Evolutionary conservation across 2,329 filamentous ascomycete species (phyloP).

Genomic region (Rutstroemia sp.): DNA sequence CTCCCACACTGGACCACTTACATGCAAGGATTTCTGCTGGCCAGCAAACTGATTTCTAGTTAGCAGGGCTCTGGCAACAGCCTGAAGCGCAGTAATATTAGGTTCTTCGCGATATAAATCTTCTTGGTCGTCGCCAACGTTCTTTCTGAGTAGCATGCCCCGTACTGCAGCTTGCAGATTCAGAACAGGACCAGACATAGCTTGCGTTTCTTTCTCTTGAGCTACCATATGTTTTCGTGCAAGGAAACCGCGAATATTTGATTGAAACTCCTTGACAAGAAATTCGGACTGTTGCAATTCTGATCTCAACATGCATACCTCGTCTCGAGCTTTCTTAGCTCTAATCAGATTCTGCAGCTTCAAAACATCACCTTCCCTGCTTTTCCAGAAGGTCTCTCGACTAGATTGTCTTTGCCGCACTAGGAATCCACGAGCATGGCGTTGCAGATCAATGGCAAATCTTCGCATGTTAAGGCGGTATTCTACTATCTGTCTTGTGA

Average conservation of each 20-base stretch:
- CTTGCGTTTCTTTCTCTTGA: constrained; percentile 48
- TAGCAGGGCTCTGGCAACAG: constrained; percentile 52
- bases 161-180: constrained; percentile 33
- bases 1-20: constrained; percentile 43
- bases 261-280: constrained; percentile 58
- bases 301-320: constrained; percentile 48
- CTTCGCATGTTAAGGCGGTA: constrained; percentile 77
- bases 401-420: constrained; percentile 55
- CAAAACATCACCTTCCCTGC: constrained; percentile 63
- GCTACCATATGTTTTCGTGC: constrained; percentile 48
- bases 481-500: constrained; percentile 71
- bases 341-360: constrained; percentile 76
- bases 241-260: constrained; percentile 59
- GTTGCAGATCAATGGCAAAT: constrained; percentile 76
- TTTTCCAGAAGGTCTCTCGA: constrained; percentile 61
- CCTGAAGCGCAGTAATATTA: constrained; percentile 53
- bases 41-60: constrained; percentile 45
- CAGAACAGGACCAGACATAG: constrained; percentile 44
- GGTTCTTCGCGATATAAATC: constrained; percentile 43
- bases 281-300: constrained; percentile 56
- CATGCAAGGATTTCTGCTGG: constrained; percentile 44
- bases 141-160: constrained; percentile 43
- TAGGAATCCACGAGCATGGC: constrained; percentile 68
- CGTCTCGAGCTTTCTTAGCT: constrained; percentile 54
- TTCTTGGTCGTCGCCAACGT: constrained; percentile 45